Conservation (phyloP, 495 filamentous ascomycete genomes). For the Penicillium odoratum region DNA sequence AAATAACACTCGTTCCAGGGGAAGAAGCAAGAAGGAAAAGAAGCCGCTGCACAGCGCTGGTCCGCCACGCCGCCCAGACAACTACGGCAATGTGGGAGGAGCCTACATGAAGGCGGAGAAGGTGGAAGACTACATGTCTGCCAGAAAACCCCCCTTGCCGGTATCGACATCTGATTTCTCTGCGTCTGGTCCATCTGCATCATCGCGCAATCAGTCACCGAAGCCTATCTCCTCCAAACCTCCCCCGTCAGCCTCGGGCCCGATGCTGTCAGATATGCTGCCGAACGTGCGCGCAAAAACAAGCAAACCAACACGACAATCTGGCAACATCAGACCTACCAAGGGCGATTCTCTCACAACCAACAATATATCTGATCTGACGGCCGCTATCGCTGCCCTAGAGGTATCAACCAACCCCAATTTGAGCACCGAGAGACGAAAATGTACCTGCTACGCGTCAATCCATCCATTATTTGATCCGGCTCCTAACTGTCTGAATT, state of each 20-base stretch:
- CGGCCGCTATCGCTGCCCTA: conserved; percentile 85
- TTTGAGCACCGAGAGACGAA: conserved; percentile 53
- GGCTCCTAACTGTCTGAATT: conserved; percentile 88
- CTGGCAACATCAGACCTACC: conserved; percentile 41
- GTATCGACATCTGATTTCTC: conserved; percentile 32
- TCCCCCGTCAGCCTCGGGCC: conserved; percentile 70
- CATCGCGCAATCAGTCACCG: conserved; percentile 41
- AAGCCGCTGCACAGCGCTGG: conserved; percentile 62
- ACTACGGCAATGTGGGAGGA: conserved; percentile 55
- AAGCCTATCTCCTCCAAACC: conserved; percentile 46
- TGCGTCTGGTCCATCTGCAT: conserved; percentile 26
- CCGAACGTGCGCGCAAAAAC: conserved; percentile 63
- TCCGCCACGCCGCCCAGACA: conserved; percentile 57
- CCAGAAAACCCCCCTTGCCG: conserved; percentile 20
- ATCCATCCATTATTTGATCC: conserved; percentile 82
- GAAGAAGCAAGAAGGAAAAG: conserved; percentile 47
- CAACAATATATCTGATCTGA: conserved; percentile 76
- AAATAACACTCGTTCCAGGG: conserved; percentile 13
- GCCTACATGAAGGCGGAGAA: conserved; percentile 60
- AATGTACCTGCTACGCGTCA: conserved; percentile 82
- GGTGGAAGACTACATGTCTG: conserved; percentile 64
- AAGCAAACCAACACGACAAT: conserved; percentile 54
- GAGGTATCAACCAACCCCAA: conserved; percentile 88
- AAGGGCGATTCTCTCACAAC: conserved; percentile 42
- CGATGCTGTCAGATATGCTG: conserved; percentile 74